Conservation (phyloP, 73 alveolate genomes). For the Paramecium caudatum region DNA sequence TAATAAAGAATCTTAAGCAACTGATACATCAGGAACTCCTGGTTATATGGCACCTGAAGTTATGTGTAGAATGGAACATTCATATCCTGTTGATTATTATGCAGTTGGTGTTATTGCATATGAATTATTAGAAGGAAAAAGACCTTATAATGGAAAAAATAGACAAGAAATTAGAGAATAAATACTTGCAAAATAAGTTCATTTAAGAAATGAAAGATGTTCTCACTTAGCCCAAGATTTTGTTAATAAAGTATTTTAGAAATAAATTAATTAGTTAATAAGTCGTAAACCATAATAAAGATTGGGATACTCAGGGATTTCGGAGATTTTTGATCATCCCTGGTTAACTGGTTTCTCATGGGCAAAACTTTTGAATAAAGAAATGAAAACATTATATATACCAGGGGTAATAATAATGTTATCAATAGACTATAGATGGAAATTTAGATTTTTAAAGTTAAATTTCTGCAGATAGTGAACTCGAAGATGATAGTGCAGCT, state of each 20-base stretch:
- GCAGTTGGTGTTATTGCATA: constrained; percentile 87
- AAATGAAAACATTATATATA: constrained; percentile 2
- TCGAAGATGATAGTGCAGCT: not conserved
- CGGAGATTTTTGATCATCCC: constrained; percentile 86
- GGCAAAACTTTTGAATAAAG: constrained; percentile 75
- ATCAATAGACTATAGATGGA: constrained; percentile 63
- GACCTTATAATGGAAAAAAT: constrained; percentile 92
- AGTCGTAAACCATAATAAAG: constrained; percentile 89
- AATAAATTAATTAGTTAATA: constrained; percentile 59
- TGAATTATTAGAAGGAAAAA: constrained; percentile 83
- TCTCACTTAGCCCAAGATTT: constrained; percentile 91
- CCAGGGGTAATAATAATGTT: constrained; percentile 50
- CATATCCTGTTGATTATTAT: constrained; percentile 81
- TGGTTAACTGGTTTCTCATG: constrained; percentile 91
- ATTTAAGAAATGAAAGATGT: constrained; percentile 89
- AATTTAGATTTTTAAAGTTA: constrained; percentile 52
- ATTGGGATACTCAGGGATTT: constrained; percentile 89
- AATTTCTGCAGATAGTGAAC: constrained; percentile 59
- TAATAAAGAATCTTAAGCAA: constrained; percentile 78
- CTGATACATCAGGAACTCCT: constrained; percentile 92
- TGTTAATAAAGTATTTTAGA: constrained; percentile 85
- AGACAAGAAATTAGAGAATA: constrained; percentile 85
- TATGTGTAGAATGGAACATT: constrained; percentile 79
- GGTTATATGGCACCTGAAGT: constrained; percentile 92
- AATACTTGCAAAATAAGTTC: constrained; percentile 80